These are phyloP conservation scores for Tricholoma sp. DNA, from an alignment of 768 basidiomycete genomes.

Conservation along the genomic window DNA sequence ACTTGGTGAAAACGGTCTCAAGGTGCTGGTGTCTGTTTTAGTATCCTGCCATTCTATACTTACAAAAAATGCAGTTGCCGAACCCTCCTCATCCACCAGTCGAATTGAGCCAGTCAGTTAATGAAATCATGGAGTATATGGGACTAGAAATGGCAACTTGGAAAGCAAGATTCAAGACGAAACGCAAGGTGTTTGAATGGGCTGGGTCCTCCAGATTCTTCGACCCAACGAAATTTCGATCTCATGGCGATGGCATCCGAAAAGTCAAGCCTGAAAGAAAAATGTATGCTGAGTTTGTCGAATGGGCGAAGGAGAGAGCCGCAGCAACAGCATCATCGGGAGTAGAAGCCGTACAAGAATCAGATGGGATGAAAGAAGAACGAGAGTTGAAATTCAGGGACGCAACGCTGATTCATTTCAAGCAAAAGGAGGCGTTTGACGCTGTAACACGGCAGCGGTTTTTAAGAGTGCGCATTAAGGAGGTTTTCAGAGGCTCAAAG, in stretches of 20 bases:
- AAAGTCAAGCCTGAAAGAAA: slow-evolving; percentile 42
- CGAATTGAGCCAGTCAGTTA: slow-evolving; percentile 44
- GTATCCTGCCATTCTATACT: not conserved
- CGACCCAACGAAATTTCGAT: slow-evolving; percentile 33
- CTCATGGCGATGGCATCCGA: slow-evolving; percentile 29
- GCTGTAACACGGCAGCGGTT: slow-evolving; percentile 24
- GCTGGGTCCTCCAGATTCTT: slow-evolving; percentile 50
- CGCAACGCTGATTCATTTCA: slow-evolving; percentile 48
- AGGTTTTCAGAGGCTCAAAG: slow-evolving; percentile 41
- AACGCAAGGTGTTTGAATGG: slow-evolving; percentile 55
- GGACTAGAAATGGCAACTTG: slow-evolving; percentile 50
- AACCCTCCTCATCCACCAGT: slow-evolving; percentile 42
- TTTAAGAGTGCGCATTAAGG: slow-evolving; percentile 31
- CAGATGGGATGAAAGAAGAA: slow-evolving; percentile 17
- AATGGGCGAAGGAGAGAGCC: slow-evolving; percentile 35
- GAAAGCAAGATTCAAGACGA: slow-evolving; percentile 48
- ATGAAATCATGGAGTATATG: slow-evolving; percentile 49
- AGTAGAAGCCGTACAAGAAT: slow-evolving; percentile 5
- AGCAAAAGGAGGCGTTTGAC: slow-evolving; percentile 46
- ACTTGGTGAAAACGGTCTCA: slow-evolving; percentile 51
- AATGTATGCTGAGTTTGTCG: slow-evolving; percentile 58
- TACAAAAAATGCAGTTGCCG: slow-evolving; percentile 24
- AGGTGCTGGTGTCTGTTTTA: slow-evolving; percentile 26
- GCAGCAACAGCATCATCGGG: slow-evolving; percentile 6
- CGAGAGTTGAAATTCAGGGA: slow-evolving; percentile 22